phyloP scores from a whole-genome alignment of 2,329 filamentous ascomycete species.

The Colletotrichum spinosum region DNA sequence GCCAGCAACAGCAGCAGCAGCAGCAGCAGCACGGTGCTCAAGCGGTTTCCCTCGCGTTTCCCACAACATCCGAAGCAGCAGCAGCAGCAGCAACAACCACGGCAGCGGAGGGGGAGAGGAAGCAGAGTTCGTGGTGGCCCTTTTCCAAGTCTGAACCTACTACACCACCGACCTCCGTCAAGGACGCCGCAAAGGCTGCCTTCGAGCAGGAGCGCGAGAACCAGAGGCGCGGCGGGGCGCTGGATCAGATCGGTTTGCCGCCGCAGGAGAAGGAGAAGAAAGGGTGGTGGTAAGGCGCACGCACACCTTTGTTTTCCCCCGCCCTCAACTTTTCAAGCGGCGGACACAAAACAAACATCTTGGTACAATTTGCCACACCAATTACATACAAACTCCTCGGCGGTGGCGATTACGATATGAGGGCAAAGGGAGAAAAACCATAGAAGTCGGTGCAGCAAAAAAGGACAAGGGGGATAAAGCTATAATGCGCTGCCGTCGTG shows the following conservation, averaged over 20 bases:
- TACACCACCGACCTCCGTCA: conserved; percentile 37
- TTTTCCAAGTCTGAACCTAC: conserved; percentile 41
- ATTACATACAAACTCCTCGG: too few species aligned
- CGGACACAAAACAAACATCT: too few species aligned
- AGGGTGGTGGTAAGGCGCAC: conserved; percentile 53
- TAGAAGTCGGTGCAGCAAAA: too few species aligned
- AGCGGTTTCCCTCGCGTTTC: conserved; percentile 41
- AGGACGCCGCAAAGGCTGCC: conserved; percentile 55
- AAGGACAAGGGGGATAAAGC: too few species aligned
- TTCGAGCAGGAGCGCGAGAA: conserved; percentile 64
- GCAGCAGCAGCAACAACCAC: conserved; percentile 2
- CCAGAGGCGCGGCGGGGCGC: conserved; percentile 61
- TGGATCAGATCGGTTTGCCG: conserved; percentile 61
- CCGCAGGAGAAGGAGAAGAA: conserved; percentile 53
- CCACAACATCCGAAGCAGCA: conserved; percentile 1
- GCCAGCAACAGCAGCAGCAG: conserved; percentile 49
- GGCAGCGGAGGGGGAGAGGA: neutral
- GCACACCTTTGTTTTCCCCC: neutral
- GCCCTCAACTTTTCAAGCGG: too few species aligned
- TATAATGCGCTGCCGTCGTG: neutral
- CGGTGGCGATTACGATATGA: too few species aligned
- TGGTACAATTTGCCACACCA: too few species aligned
- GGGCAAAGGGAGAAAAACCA: too few species aligned
- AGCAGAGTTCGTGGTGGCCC: conserved; percentile 46
- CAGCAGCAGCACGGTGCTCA: conserved; percentile 46